Base-by-base conservation (phyloP, 2,329 filamentous ascomycete species). In the Drechslerella stenobrocha region DNA sequence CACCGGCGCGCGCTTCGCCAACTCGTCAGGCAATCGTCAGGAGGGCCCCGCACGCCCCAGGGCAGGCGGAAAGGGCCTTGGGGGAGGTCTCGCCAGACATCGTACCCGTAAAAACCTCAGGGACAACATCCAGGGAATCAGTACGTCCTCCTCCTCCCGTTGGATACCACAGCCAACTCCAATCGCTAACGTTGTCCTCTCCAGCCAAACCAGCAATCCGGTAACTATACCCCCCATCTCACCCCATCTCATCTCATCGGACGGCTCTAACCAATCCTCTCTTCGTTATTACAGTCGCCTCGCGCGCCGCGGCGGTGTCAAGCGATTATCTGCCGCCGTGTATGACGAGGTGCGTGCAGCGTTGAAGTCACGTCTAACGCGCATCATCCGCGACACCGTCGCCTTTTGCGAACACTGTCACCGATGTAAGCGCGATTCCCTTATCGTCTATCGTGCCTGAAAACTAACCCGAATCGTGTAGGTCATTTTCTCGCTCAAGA, bases 291-390 rank as follows among this genome's bases (percentile, higher is more conserved):
- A 73, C 61, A 85, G 87, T 71, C 85, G 88, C 37, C 76, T 92
- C 0, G 88, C 88, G 0, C 83, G 88, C 3, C 84, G 88, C 4
- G 88, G 88, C 1, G 88, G 88, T 0, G 85, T 92, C 0, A 90
- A 90, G 74, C 80, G 88, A 0, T 89, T 91, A 6, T 86, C 84
- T 0, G 81, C 74, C 0, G 70, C 45, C 0, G 85, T 90, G 1
- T 91, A 91, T 72, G 79, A 84, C 0, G 85, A 88, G 0, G 75
- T 80, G 0, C 79, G 88, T 0, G 15, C 2, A 0, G 82, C 79
- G 0, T 52, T 91, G 1, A 82, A 80, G 20, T 66, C 72, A 0
- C 77, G 80, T 0, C 76, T 91, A 0, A 71, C 76, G 3, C 70
- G 70, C 84, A 80, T 87, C 1, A 72, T 87, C 0, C 70, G 71